Percentiles rank a stretch among this genome's conserved stretches.
These are phyloP conservation scores for Phytophthora quininea DNA, from an alignment of 352 stramenopile species.

Conservation along the genomic window DNA sequence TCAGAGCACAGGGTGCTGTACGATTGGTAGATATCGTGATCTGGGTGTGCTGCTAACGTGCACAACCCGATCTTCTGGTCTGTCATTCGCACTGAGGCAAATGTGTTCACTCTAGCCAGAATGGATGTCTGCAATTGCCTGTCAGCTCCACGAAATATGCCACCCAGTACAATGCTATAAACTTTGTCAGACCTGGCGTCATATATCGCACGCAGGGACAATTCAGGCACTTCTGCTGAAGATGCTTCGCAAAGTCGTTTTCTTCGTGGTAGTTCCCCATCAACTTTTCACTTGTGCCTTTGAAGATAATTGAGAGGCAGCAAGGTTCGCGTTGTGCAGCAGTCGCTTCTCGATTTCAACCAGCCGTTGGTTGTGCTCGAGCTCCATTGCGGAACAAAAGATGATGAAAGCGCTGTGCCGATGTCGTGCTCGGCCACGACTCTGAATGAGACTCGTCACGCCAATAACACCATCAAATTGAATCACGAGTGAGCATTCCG, in stretches of 20 bases:
- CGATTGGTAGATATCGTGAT: slow-evolving; percentile 40
- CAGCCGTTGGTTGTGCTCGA: slow-evolving; percentile 48
- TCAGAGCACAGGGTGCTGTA: slow-evolving; percentile 44
- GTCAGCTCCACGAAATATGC: slow-evolving; percentile 27
- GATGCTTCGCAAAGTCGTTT: neutral
- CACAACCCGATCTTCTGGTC: slow-evolving; percentile 54
- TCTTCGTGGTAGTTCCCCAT: slow-evolving; percentile 30
- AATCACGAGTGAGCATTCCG: slow-evolving; percentile 80
- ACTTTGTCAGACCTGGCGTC: slow-evolving; percentile 39
- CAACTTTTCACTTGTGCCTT: slow-evolving; percentile 49
- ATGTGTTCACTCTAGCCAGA: slow-evolving; percentile 35
- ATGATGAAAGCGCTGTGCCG: slow-evolving; percentile 70
- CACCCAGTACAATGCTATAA: slow-evolving; percentile 52
- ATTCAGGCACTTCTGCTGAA: slow-evolving; percentile 1
- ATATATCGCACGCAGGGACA: slow-evolving; percentile 26
- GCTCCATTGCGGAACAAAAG: slow-evolving; percentile 55
- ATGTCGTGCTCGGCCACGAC: slow-evolving; percentile 66
- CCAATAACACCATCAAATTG: slow-evolving; percentile 74
- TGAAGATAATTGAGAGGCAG: slow-evolving; percentile 48
- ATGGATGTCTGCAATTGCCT: slow-evolving; percentile 28
- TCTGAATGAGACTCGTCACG: slow-evolving; percentile 82
- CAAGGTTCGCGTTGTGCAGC: slow-evolving; percentile 40
- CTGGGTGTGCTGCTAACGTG: slow-evolving; percentile 37
- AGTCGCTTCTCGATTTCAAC: slow-evolving; percentile 63
- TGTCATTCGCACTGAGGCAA: slow-evolving; percentile 38